Conservation (phyloP, 176 grass and related monocot species). For the Carex parvula region DNA sequence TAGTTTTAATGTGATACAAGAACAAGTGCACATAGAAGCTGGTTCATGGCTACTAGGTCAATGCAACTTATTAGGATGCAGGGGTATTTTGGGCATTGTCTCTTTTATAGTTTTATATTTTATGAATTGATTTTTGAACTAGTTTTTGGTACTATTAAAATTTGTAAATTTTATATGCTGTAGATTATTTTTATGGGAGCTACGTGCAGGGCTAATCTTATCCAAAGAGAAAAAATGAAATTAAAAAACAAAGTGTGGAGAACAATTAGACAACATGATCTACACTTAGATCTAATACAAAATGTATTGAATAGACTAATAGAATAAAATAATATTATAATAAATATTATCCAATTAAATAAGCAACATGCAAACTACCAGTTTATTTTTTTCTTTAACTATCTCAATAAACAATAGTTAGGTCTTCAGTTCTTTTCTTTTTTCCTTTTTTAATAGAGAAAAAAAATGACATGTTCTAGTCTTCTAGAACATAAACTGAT, state of each 20-base stretch:
- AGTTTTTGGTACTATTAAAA: too few species aligned
- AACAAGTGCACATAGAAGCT: too few species aligned
- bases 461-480: neutral
- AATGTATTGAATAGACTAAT: neutral
- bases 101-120: neutral
- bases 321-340: neutral
- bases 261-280: neutral
- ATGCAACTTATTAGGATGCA: neutral
- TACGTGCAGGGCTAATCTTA: neutral
- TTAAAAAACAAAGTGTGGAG: too few species aligned
- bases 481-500: neutral
- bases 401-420: neutral
- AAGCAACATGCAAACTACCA: neutral
- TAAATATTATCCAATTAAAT: neutral
- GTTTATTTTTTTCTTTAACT: neutral
- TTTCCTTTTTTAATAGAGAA: neutral
- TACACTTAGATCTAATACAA: neutral
- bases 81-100: too few species aligned
- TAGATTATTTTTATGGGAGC: neutral
- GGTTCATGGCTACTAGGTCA: neutral
- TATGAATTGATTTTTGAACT: neutral
- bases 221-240: too few species aligned
- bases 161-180: neutral
- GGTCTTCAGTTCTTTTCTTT: neutral
- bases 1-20: too few species aligned